These are phyloP conservation scores for Ogataea nitratoaversa DNA, from an alignment of 805 yeast species.

Conservation along the genomic window DNA sequence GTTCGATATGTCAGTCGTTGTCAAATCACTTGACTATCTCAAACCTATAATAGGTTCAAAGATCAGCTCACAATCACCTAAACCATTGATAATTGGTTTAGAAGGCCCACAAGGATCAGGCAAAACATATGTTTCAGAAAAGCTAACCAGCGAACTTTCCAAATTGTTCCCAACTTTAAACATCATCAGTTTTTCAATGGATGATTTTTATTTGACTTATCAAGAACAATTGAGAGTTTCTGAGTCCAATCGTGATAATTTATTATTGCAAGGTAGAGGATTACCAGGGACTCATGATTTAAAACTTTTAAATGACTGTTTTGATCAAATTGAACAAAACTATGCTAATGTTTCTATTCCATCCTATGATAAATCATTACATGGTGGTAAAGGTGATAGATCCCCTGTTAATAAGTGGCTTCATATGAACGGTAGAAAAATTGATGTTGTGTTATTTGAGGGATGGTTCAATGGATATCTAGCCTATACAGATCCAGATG, in stretches of 20 bases:
- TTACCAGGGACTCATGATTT: slow-evolving; percentile 93
- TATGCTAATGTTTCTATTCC: slow-evolving; percentile 45
- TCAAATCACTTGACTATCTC: slow-evolving; percentile 25
- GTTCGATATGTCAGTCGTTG: slow-evolving; percentile 15
- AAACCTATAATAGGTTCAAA: slow-evolving; percentile 25
- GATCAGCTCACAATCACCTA: slow-evolving; percentile 10
- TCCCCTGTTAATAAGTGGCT: slow-evolving; percentile 37
- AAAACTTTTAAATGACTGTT: slow-evolving; percentile 33
- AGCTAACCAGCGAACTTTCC: slow-evolving; percentile 34
- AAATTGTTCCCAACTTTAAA: slow-evolving; percentile 33
- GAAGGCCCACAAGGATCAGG: slow-evolving; percentile 84
- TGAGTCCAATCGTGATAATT: slow-evolving; percentile 30
- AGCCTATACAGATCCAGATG: slow-evolving; percentile 33
- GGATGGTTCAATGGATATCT: slow-evolving; percentile 92
- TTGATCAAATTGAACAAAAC: slow-evolving; percentile 30
- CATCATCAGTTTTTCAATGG: slow-evolving; percentile 62
- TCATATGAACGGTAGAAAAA: slow-evolving; percentile 25
- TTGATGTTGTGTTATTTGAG: slow-evolving; percentile 73
- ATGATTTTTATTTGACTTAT: slow-evolving; percentile 77
- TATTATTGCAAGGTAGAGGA: slow-evolving; percentile 70
- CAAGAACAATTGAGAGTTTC: slow-evolving; percentile 51
- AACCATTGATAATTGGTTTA: slow-evolving; percentile 45
- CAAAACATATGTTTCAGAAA: slow-evolving; percentile 52
- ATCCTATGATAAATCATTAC: slow-evolving; percentile 70
- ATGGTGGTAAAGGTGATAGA: slow-evolving; percentile 79